Percentiles rank a stretch among this genome's conserved stretches.
phyloP scores from a whole-genome alignment of 1,139 yeast species.

The Taphrina sp. region DNA sequence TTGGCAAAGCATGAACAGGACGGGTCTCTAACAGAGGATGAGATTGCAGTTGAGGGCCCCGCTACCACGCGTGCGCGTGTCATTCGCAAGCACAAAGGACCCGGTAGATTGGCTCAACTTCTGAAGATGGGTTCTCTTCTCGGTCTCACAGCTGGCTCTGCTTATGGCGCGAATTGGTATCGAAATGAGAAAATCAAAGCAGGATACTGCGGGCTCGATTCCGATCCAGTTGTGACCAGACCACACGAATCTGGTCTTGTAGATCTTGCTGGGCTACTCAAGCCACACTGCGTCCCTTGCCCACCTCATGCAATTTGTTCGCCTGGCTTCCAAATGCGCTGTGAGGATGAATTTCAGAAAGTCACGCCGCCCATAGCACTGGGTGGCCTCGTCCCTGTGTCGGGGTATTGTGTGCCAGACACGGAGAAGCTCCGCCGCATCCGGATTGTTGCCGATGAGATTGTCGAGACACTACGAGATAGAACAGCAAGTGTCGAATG shows the following conservation, averaged over 20 bases:
- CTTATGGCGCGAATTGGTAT: slow-evolving; percentile 42
- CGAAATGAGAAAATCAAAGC: slow-evolving; percentile 41
- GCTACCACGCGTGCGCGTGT: slow-evolving; percentile 30
- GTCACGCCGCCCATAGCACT: slow-evolving; percentile 58
- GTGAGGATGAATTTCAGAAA: slow-evolving; percentile 67
- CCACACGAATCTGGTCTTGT: slow-evolving; percentile 27
- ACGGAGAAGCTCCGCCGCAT: slow-evolving; percentile 68
- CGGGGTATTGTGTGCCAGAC: slow-evolving; percentile 73
- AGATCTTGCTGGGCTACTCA: slow-evolving; percentile 41
- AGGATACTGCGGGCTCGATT: slow-evolving; percentile 46
- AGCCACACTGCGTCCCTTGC: slow-evolving; percentile 71
- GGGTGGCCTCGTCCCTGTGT: slow-evolving; percentile 58
- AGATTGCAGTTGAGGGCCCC: slow-evolving; percentile 32
- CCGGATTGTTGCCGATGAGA: slow-evolving; percentile 64
- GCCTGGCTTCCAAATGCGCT: slow-evolving; percentile 57
- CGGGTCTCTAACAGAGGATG: slow-evolving; percentile 18
- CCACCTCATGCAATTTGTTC: slow-evolving; percentile 80
- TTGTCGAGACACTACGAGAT: slow-evolving; percentile 63
- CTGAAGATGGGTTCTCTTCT: not conserved
- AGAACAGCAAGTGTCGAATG: slow-evolving; percentile 69
- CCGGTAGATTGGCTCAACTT: slow-evolving; percentile 13
- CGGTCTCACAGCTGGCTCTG: slow-evolving; percentile 16
- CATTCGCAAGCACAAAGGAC: slow-evolving; percentile 18
- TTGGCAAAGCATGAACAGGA: not conserved
- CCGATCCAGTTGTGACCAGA: slow-evolving; percentile 11